Percentiles rank a stretch among this genome's conserved stretches.
Conservation (phyloP, 306 rosid species). For the Pyrus betulifolia region DNA sequence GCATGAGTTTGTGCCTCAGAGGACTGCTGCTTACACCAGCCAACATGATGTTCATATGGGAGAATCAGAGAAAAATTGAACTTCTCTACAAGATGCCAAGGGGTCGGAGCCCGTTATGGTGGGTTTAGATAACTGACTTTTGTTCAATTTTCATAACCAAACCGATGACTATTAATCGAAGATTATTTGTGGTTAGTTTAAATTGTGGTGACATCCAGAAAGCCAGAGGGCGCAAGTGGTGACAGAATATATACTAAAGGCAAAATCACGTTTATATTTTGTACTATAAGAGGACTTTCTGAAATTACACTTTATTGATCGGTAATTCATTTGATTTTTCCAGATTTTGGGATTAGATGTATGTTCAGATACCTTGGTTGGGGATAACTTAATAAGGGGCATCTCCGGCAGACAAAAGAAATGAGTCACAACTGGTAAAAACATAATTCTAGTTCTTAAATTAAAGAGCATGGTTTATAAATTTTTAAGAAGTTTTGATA, state of each 20-base stretch:
- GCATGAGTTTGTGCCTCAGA: conserved; percentile 35
- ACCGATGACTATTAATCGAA: too few relatives aligned
- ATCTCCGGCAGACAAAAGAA: conserved; percentile 49
- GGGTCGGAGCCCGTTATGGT: conserved; percentile 41
- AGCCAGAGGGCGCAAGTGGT: conserved; percentile 26
- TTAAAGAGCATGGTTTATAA: too few relatives aligned
- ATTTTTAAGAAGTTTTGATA: too few relatives aligned
- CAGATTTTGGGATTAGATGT: conserved; percentile 40
- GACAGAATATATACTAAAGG: conserved; percentile 37
- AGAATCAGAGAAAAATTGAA: conserved; percentile 45
- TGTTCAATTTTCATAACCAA: too few relatives aligned
- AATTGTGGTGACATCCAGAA: not conserved
- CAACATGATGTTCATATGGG: conserved; percentile 39
- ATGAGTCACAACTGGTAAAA: conserved; percentile 45
- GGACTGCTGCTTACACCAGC: conserved; percentile 44
- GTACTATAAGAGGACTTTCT: not conserved
- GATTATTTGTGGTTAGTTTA: too few relatives aligned
- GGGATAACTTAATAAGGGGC: conserved; percentile 35
- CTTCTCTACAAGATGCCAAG: conserved; percentile 47
- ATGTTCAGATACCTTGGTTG: conserved; percentile 40
- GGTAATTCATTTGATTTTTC: not conserved
- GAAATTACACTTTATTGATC: not conserved
- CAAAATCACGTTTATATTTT: not conserved
- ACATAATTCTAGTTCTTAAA: not conserved
- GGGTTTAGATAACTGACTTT: too few relatives aligned